These are phyloP conservation scores for Carex myosuroides DNA, from an alignment of 176 grass and related monocot species.

Conservation along the genomic window DNA sequence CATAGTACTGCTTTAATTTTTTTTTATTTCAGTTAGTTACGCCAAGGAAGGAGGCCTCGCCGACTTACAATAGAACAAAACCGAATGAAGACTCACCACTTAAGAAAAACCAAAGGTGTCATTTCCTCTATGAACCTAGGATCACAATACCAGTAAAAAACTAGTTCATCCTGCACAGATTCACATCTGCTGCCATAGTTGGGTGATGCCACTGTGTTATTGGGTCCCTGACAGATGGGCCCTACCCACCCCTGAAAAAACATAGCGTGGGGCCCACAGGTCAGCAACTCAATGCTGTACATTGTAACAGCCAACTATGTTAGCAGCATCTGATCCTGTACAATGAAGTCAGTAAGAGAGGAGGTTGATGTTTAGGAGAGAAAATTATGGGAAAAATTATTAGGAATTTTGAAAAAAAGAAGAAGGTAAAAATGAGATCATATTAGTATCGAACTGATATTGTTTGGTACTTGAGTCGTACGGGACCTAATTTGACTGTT, in stretches of 20 bases:
- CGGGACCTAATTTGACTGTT: neutral
- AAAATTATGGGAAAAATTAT: neutral
- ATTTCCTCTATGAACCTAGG: neutral
- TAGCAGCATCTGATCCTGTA: no score
- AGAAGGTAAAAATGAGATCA: neutral
- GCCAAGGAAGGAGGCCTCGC: neutral
- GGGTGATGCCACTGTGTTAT: no score
- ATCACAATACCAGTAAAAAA: neutral
- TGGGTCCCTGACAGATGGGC: no score
- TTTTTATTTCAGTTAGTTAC: neutral
- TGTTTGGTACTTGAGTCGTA: neutral
- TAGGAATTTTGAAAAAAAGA: neutral
- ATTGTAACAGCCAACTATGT: no score
- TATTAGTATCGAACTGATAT: neutral
- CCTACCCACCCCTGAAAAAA: no score
- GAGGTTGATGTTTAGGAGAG: neutral
- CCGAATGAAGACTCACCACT: neutral
- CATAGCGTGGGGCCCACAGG: no score
- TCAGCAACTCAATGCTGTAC: no score
- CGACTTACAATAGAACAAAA: conserved; percentile 15
- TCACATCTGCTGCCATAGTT: no score
- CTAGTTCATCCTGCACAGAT: neutral
- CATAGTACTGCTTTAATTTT: neutral
- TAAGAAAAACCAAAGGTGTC: conserved; percentile 24
- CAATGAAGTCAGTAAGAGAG: neutral